Percentiles rank a stretch among this genome's conserved stretches.
These are phyloP conservation scores for Chaetomiaceae sp. DNA, from an alignment of 2,329 filamentous ascomycete genomes.

Conservation along the genomic window DNA sequence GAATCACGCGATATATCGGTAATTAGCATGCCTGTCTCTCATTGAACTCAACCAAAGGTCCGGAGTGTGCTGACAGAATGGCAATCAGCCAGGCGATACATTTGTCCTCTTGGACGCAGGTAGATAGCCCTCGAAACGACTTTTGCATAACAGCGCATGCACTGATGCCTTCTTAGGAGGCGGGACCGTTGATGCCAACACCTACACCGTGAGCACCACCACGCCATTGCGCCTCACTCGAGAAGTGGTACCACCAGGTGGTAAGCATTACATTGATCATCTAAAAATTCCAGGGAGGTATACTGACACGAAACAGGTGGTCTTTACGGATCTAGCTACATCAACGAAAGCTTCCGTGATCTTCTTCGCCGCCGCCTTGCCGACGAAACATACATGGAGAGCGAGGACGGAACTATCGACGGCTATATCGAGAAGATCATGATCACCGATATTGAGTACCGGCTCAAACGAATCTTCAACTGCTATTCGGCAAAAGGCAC, in stretches of 20 bases:
- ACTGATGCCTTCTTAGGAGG: slow-evolving; percentile 23
- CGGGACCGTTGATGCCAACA: slow-evolving; percentile 29
- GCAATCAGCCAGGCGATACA: background rate
- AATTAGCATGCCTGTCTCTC: background rate
- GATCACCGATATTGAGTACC: slow-evolving; percentile 20
- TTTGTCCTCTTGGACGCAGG: slow-evolving; percentile 4
- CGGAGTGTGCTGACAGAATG: background rate
- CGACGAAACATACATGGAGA: slow-evolving; percentile 27
- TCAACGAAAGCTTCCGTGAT: slow-evolving; percentile 29
- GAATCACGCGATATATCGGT: slow-evolving; percentile 12
- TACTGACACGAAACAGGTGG: slow-evolving; percentile 17
- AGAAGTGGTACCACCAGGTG: slow-evolving; percentile 19
- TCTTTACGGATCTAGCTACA: slow-evolving; percentile 30
- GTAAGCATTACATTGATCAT: slow-evolving; percentile 8
- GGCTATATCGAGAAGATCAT: slow-evolving; percentile 18
- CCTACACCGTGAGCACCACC: slow-evolving; percentile 26
- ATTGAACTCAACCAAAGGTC: background rate
- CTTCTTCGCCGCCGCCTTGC: slow-evolving; percentile 19
- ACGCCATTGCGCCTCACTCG: slow-evolving; percentile 24
- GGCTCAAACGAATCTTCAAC: slow-evolving; percentile 18
- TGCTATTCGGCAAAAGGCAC: slow-evolving; percentile 8
- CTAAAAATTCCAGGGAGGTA: too few species aligned
- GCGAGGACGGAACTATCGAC: slow-evolving; percentile 16
- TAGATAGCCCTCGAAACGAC: too few species aligned
- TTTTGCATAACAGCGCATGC: too few species aligned